phyloP scores from a whole-genome alignment of 2,329 filamentous ascomycete species.

The Nemania diffusa region DNA sequence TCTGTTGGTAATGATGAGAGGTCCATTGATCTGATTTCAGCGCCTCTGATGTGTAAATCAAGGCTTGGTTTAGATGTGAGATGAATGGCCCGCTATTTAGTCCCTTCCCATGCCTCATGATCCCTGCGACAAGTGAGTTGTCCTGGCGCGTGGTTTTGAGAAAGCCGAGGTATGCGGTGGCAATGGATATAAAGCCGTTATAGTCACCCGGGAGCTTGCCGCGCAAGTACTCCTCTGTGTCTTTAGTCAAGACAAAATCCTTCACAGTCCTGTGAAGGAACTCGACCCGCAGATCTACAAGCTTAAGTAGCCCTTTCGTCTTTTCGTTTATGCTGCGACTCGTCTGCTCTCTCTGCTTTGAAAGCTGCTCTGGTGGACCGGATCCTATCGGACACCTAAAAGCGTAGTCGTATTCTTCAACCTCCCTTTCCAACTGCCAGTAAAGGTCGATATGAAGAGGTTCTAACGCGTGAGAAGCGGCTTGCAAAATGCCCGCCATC shows the following conservation, averaged over 20 bases:
- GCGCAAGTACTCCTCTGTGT: background rate
- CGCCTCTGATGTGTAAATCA: background rate
- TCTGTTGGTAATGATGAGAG: background rate
- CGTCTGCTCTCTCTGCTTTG: background rate
- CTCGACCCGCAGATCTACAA: background rate
- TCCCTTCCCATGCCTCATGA: background rate
- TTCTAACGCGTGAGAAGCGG: background rate
- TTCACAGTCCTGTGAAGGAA: conserved; percentile 18
- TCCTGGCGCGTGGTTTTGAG: background rate
- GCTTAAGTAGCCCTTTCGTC: conserved; percentile 15
- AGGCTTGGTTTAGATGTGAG: background rate
- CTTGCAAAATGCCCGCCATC: background rate
- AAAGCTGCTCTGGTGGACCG: background rate
- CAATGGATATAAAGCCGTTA: background rate
- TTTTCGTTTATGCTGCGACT: background rate
- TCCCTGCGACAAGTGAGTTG: background rate
- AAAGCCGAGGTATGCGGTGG: background rate
- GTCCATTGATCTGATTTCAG: background rate
- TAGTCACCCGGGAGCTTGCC: background rate
- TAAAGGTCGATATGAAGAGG: background rate
- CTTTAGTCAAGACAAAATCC: conserved; percentile 10
- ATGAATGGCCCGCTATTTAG: background rate
- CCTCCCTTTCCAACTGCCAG: background rate
- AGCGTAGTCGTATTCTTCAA: background rate
- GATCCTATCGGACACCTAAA: background rate